These are phyloP conservation scores for Phytophthora capsici DNA, from an alignment of 352 stramenopile genomes.

Conservation along the genomic window DNA sequence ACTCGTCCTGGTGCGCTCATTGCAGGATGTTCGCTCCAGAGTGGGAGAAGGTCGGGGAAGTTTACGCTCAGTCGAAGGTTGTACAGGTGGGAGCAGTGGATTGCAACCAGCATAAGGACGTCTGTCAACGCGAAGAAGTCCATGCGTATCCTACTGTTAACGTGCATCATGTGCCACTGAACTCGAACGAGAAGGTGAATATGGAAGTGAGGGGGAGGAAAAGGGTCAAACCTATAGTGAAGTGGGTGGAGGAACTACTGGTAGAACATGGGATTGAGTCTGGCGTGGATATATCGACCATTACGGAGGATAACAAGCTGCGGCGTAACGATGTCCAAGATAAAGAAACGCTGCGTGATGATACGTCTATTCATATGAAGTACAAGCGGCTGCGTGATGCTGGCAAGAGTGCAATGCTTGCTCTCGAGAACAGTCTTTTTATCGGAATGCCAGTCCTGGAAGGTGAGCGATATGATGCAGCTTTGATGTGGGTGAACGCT, in stretches of 20 bases:
- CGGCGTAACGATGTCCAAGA: slow-evolving; percentile 48
- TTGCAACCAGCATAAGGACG: slow-evolving; percentile 54
- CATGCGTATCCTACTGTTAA: slow-evolving; percentile 63
- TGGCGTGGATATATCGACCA: slow-evolving; percentile 37
- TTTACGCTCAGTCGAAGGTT: slow-evolving; percentile 51
- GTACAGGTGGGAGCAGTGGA: slow-evolving; percentile 71
- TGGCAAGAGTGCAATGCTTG: slow-evolving; percentile 56
- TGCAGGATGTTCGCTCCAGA: slow-evolving; percentile 73
- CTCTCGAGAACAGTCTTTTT: slow-evolving; percentile 72
- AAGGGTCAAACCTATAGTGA: slow-evolving; percentile 51
- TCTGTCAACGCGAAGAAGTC: slow-evolving; percentile 62
- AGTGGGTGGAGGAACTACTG: slow-evolving; percentile 63
- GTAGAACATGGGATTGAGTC: slow-evolving; percentile 48
- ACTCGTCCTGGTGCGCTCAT: slow-evolving; percentile 79
- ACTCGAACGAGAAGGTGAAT: slow-evolving; percentile 25
- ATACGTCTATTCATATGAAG: slow-evolving; percentile 53
- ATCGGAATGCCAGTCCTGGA: slow-evolving; percentile 58
- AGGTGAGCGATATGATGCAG: slow-evolving; percentile 59
- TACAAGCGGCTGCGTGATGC: slow-evolving; percentile 65
- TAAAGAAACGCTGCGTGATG: slow-evolving; percentile 13
- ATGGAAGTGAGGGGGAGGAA: slow-evolving; percentile 36
- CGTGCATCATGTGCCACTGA: slow-evolving; percentile 64
- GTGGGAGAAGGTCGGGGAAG: slow-evolving; percentile 65
- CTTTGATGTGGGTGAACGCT: slow-evolving; percentile 55
- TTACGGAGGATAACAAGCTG: slow-evolving; percentile 45